Evolutionary conservation across 2,329 filamentous ascomycete species (phyloP).

Genomic region (Aspergillus amoenus): DNA sequence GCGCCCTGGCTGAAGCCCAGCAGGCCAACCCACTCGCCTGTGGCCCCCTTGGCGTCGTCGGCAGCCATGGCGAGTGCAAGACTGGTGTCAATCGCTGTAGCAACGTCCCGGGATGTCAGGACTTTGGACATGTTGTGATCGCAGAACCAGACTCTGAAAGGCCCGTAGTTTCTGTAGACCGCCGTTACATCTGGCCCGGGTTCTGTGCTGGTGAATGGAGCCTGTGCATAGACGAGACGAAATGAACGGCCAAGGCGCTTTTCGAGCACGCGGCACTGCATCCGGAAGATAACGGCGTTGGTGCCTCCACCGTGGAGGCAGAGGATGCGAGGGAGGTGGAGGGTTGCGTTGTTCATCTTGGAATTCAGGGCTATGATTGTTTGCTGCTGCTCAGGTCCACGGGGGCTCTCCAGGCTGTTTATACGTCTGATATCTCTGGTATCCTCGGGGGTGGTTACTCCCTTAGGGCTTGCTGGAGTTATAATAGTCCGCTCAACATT

Average conservation of each 20-base stretch:
- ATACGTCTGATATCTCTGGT: too few relatives aligned
- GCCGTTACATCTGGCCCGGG: conserved; percentile 61
- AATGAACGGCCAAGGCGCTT: not conserved
- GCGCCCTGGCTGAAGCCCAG: conserved; percentile 69
- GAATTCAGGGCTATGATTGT: too few relatives aligned
- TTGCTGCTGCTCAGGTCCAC: not conserved
- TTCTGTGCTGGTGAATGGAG: conserved; percentile 8
- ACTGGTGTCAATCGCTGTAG: conserved; percentile 45
- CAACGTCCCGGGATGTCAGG: not conserved
- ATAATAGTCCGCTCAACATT: too few relatives aligned
- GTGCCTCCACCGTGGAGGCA: conserved; percentile 14
- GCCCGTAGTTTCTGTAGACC: conserved; percentile 65
- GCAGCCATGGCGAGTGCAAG: conserved; percentile 48
- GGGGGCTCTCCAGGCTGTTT: too few relatives aligned
- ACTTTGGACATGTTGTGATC: not conserved
- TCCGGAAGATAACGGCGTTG: conserved; percentile 5
- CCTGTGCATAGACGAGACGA: conserved; percentile 7
- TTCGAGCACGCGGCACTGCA: not conserved
- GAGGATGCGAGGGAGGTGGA: conserved; percentile 6
- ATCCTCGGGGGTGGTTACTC: too few relatives aligned
- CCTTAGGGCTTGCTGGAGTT: too few relatives aligned
- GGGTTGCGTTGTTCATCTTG: not conserved
- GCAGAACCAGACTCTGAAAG: conserved; percentile 60
- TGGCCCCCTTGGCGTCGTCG: conserved; percentile 46
- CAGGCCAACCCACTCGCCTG: conserved; percentile 59